Conservation (phyloP, 345 rosid genomes). For the Crucihimalaya himalaica region DNA sequence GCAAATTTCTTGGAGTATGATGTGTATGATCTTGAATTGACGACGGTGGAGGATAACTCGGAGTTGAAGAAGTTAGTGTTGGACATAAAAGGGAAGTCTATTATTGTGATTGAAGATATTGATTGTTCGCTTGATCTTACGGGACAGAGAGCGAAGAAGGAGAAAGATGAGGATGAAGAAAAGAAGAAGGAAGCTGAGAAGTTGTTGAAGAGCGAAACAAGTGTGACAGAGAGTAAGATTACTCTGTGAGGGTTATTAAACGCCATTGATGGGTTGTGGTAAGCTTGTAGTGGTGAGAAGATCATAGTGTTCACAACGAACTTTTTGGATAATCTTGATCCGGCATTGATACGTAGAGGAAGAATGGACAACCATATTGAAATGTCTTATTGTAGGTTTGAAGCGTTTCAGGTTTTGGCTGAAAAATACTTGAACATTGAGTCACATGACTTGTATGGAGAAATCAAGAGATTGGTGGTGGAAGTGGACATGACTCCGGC, state of each 20-base stretch:
- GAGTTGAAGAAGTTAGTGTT: constrained; percentile 52
- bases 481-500: constrained; percentile 40
- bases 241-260: constrained; percentile 48
- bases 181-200: constrained; percentile 7
- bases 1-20: constrained; percentile 60
- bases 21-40: constrained; percentile 64
- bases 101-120: constrained; percentile 66
- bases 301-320: constrained; percentile 49
- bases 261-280: constrained; percentile 50
- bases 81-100: constrained; percentile 47
- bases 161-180: not conserved
- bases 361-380: constrained; percentile 51
- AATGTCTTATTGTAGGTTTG: constrained; percentile 42
- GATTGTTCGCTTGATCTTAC: constrained; percentile 57
- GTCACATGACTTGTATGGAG: constrained; percentile 31
- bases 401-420: constrained; percentile 47
- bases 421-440: constrained; percentile 45
- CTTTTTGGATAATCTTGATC: constrained; percentile 45
- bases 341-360: constrained; percentile 44
- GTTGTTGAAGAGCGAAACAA: not conserved
- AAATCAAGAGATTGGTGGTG: constrained; percentile 25
- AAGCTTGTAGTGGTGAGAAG: constrained; percentile 45
- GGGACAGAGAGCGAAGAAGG: constrained; percentile 38
- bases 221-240: constrained; percentile 25
- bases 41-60: constrained; percentile 48